Evolutionary conservation across 2,329 filamentous ascomycete genomes (phyloP).

Genomic region (Biscogniauxia marginata): DNA sequence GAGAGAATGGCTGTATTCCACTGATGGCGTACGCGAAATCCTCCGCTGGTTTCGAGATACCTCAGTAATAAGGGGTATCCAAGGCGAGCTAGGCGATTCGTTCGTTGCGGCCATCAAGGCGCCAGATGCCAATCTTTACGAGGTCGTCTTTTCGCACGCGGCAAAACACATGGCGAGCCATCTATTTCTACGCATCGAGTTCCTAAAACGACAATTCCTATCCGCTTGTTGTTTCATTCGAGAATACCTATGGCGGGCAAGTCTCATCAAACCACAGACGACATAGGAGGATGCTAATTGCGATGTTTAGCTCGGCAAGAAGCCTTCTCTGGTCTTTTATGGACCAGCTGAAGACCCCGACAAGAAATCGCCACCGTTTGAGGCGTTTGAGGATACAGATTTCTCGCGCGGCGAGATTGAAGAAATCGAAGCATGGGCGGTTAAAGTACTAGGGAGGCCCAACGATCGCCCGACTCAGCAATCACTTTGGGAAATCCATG

Average conservation of each 20-base stretch:
- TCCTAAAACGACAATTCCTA: constrained; percentile 29
- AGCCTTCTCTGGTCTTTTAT: constrained; percentile 21
- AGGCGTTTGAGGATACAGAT: constrained; percentile 18
- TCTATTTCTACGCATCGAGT: constrained; percentile 28
- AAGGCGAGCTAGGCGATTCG: constrained; percentile 8
- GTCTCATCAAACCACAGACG: constrained; percentile 1
- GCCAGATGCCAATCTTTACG: constrained; percentile 20
- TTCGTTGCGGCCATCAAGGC: constrained; percentile 23
- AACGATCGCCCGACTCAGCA: constrained; percentile 20
- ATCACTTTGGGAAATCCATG: constrained; percentile 32
- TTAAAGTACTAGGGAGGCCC: constrained; percentile 13
- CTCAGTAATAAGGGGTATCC: constrained; percentile 24
- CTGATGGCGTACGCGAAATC: constrained; percentile 23
- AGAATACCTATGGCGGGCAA: constrained; percentile 30
- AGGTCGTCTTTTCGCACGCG: constrained; percentile 21
- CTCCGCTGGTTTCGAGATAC: constrained; percentile 30
- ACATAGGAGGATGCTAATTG: constrained; percentile 16
- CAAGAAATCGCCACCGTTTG: constrained; percentile 1
- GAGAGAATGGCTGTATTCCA: constrained; percentile 31
- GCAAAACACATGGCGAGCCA: constrained; percentile 28
- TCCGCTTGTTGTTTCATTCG: constrained; percentile 27
- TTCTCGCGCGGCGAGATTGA: constrained; percentile 22
- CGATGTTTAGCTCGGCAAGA: constrained; percentile 22
- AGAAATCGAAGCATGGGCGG: constrained; percentile 28
- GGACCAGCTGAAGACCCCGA: constrained; percentile 17